These are phyloP conservation scores for Ensete ventricosum DNA, from an alignment of 176 grass and related monocot genomes.

Conservation along the genomic window DNA sequence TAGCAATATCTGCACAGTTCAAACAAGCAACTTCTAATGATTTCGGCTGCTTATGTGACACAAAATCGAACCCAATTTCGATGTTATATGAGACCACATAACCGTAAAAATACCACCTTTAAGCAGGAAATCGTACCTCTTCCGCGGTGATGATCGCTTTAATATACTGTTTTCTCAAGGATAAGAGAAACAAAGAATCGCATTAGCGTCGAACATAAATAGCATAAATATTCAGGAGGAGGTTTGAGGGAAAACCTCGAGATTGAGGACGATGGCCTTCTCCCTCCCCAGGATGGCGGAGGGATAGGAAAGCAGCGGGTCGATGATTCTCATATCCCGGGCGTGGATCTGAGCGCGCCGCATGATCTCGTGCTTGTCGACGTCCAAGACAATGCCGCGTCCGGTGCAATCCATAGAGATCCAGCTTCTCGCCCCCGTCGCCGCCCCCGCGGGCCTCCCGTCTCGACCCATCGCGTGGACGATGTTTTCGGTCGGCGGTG, in stretches of 20 bases:
- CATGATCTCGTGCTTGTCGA: constrained; percentile 95
- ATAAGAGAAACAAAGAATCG: constrained; percentile 23
- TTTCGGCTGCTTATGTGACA: not conserved
- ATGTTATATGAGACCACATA: not conserved
- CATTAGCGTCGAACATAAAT: not conserved
- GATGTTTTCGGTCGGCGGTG: not conserved
- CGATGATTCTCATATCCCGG: constrained; percentile 83
- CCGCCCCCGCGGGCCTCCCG: not conserved
- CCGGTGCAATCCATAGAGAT: constrained; percentile 62
- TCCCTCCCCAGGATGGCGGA: constrained; percentile 90
- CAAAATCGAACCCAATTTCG: not conserved
- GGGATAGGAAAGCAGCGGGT: constrained; percentile 87
- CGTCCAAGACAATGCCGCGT: constrained; percentile 65
- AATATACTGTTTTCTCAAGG: constrained; percentile 54
- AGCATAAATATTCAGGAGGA: not conserved
- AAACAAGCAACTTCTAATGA: not conserved
- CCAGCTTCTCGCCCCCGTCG: constrained; percentile 61
- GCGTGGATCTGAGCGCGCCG: constrained; percentile 85
- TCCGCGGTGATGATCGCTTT: constrained; percentile 95
- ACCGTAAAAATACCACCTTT: not conserved
- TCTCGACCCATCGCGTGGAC: not conserved
- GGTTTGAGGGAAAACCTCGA: constrained; percentile 40
- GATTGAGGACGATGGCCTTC: constrained; percentile 88
- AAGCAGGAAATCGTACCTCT: constrained; percentile 45
- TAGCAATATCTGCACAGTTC: constrained; percentile 56